Percentiles rank a stretch among this genome's conserved stretches.
phyloP scores from a whole-genome alignment of 108 stramenopile species.

The Conticribra guillardii region DNA sequence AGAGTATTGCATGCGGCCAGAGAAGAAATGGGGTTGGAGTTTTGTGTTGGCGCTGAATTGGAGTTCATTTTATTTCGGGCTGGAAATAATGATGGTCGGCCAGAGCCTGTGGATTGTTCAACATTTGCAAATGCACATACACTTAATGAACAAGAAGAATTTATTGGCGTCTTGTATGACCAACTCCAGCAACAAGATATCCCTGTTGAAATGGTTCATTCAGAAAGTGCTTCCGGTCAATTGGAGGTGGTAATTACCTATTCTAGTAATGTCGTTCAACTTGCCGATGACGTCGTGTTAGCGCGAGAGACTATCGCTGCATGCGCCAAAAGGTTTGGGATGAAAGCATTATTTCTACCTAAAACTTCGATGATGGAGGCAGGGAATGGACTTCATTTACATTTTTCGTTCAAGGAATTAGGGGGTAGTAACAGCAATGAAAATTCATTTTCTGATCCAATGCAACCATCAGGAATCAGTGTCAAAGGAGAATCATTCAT shows the following conservation, averaged over 20 bases:
- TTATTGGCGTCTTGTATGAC: conserved; percentile 57
- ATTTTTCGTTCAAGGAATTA: conserved; percentile 55
- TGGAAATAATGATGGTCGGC: conserved; percentile 8
- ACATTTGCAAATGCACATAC: conserved; percentile 59
- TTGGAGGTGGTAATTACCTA: conserved; percentile 70
- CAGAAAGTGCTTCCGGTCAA: conserved; percentile 76
- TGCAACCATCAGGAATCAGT: conserved; percentile 34
- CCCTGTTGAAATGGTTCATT: conserved; percentile 60
- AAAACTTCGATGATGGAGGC: conserved; percentile 56
- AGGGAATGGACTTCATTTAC: conserved; percentile 72
- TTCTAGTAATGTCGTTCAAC: conserved; percentile 46
- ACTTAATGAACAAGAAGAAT: conserved; percentile 70
- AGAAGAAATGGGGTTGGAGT: conserved; percentile 40
- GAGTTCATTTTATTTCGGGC: conserved; percentile 57
- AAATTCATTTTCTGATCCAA: conserved; percentile 48
- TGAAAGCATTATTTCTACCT: conserved; percentile 65
- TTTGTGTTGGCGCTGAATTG: conserved; percentile 73
- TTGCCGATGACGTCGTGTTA: conserved; percentile 63
- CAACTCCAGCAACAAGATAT: conserved; percentile 63
- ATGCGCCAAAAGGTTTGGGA: conserved; percentile 42
- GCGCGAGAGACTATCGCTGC: conserved; percentile 63
- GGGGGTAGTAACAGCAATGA: conserved; percentile 3
- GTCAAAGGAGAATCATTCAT: conserved; percentile 63
- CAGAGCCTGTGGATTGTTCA: conserved; percentile 51
- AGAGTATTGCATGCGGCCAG: conserved; percentile 47